Conservation (phyloP, 805 yeast genomes). For the Ogataea nakhonphanomensis region DNA sequence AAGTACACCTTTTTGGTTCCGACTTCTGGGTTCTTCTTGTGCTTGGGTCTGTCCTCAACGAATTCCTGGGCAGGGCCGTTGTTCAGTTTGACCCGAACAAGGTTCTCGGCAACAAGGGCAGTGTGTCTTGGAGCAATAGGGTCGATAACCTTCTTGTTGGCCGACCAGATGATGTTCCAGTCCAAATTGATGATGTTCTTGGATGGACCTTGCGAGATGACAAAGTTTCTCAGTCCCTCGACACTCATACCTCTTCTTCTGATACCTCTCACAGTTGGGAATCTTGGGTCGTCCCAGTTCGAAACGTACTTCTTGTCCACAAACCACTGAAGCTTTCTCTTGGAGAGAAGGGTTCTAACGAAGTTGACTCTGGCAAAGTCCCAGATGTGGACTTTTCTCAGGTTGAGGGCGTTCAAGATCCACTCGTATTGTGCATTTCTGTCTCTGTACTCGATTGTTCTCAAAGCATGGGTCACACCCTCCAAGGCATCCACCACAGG, state of each 20-base stretch:
- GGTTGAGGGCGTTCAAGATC: slow-evolving; percentile 76
- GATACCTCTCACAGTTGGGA: slow-evolving; percentile 99
- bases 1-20: slow-evolving; percentile 79
- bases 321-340: slow-evolving; percentile 99
- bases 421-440: slow-evolving; percentile 98
- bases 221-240: slow-evolving; percentile 92
- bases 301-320: slow-evolving; percentile 85
- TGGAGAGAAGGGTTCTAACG: slow-evolving; percentile 89
- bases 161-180: slow-evolving; percentile 97
- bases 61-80: slow-evolving; percentile 65
- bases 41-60: slow-evolving; percentile 80
- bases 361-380: slow-evolving; percentile 97
- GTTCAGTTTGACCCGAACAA: slow-evolving; percentile 63
- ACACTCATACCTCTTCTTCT: slow-evolving; percentile 99
- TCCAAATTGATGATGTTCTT: slow-evolving; percentile 94
- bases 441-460: slow-evolving; percentile 98
- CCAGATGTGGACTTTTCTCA: slow-evolving; percentile 96
- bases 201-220: slow-evolving; percentile 96
- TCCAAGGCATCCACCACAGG: slow-evolving; percentile 94
- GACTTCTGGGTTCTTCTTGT: slow-evolving; percentile 90
- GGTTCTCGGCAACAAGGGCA: slow-evolving; percentile 62
- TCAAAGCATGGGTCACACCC: slow-evolving; percentile 96
- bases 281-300: slow-evolving; percentile 99
- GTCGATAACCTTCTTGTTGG: slow-evolving; percentile 94
- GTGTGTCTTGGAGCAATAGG: slow-evolving; percentile 96